These are phyloP conservation scores for Tolypocladium tropicale DNA, from an alignment of 2,329 filamentous ascomycete species.

Conservation along the genomic window DNA sequence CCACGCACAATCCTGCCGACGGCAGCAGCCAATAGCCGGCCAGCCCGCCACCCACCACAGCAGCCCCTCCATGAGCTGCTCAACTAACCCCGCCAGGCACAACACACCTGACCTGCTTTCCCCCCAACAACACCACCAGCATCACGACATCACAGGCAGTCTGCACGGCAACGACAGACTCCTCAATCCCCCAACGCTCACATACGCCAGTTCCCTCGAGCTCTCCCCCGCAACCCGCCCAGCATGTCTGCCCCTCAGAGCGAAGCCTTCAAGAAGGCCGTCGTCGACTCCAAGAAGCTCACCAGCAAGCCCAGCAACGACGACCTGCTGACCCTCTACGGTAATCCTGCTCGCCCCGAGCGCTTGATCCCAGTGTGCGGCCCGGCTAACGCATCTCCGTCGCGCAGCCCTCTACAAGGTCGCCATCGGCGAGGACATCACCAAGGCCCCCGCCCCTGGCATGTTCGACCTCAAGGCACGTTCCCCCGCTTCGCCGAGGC, in stretches of 20 bases:
- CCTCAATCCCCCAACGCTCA: neutral
- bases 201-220: neutral
- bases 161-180: no score
- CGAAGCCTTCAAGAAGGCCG: constrained; percentile 44
- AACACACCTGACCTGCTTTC: neutral
- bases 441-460: constrained; percentile 47
- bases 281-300: constrained; percentile 56
- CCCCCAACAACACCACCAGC: neutral
- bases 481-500: neutral
- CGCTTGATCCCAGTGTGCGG: neutral
- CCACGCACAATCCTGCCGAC: neutral
- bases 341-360: constrained; percentile 25
- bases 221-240: constrained; percentile 4
- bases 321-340: constrained; percentile 54
- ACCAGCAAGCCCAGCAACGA: constrained; percentile 52
- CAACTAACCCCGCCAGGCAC: neutral
- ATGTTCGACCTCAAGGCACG: constrained; percentile 60
- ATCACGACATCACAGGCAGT: neutral
- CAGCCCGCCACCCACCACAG: neutral
- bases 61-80: neutral
- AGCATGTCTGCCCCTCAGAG: constrained; percentile 31
- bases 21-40: neutral
- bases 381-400: neutral
- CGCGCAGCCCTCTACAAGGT: constrained; percentile 47
- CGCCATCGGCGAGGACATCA: constrained; percentile 45